A percentile compares a stretch with the other conserved stretches of the same genome.
phyloP scores from a whole-genome alignment of 1,284 basidiomycete species.

The Trametes versicolor region DNA sequence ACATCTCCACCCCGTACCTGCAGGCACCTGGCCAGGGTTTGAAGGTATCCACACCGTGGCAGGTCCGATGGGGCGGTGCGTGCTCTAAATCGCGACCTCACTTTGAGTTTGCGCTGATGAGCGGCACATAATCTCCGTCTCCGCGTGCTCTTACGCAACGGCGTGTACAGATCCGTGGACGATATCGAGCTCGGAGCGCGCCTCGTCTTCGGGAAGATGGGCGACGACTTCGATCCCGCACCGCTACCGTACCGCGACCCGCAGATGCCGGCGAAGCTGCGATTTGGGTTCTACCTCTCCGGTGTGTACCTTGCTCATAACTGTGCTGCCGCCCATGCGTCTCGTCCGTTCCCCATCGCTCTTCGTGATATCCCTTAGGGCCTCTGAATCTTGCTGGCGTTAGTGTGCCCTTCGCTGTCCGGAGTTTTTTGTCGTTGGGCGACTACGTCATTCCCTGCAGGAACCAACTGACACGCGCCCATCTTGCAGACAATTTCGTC shows the following conservation, averaged over 20 bases:
- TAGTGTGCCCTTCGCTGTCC: constrained; percentile 6
- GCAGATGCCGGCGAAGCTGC: constrained; percentile 62
- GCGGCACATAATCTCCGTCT: neutral
- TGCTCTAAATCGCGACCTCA: neutral
- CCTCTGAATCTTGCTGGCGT: neutral
- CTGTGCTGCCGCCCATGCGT: neutral
- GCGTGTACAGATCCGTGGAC: constrained; percentile 60
- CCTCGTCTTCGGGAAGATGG: constrained; percentile 63
- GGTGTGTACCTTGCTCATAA: constrained; percentile 48
- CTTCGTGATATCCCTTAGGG: neutral
- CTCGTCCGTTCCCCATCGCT: neutral
- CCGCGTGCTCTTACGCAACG: neutral
- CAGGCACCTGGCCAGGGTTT: constrained; percentile 69
- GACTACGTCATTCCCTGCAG: neutral
- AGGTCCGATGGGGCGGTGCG: constrained; percentile 82
- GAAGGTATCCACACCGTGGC: constrained; percentile 68
- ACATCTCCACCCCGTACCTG: neutral
- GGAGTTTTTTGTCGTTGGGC: neutral
- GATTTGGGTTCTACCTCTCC: constrained; percentile 78
- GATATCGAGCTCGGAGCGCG: constrained; percentile 73
- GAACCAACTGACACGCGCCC: neutral
- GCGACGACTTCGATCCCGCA: constrained; percentile 51
- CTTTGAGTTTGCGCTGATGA: neutral
- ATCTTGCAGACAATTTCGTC: constrained; percentile 63
- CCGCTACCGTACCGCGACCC: constrained; percentile 72